Percentiles rank a stretch among this genome's conserved stretches.
These are phyloP conservation scores for Alternaria conjuncta DNA, from an alignment of 2,329 filamentous ascomycete genomes.

Conservation along the genomic window DNA sequence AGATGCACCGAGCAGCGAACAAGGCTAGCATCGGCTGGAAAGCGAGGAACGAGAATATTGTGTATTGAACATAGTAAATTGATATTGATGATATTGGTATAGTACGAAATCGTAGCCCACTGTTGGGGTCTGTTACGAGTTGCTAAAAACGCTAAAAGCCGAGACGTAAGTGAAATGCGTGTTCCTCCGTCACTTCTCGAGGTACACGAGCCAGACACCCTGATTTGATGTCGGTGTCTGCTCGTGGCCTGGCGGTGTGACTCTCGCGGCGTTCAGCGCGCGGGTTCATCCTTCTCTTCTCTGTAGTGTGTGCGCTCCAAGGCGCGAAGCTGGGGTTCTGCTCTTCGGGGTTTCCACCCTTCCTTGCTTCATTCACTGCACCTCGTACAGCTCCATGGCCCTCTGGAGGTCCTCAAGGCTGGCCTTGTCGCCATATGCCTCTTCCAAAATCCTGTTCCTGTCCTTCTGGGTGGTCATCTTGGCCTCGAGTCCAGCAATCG, in stretches of 20 bases:
- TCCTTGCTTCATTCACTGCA: slow-evolving; percentile 38
- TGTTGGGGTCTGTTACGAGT: neutral
- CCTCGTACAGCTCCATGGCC: slow-evolving; percentile 53
- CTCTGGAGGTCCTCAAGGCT: slow-evolving; percentile 54
- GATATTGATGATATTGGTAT: slow-evolving; percentile 1
- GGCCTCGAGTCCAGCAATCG: slow-evolving; percentile 34
- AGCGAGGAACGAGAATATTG: neutral
- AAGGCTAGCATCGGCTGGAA: neutral
- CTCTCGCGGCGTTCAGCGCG: slow-evolving; percentile 17
- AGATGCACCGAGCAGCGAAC: neutral
- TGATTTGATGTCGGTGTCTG: neutral
- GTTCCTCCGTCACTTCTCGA: slow-evolving; percentile 17
- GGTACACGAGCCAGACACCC: slow-evolving; percentile 7
- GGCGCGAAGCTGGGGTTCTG: slow-evolving; percentile 15
- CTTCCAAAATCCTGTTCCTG: slow-evolving; percentile 51
- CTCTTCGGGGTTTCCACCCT: neutral
- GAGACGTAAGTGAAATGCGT: slow-evolving; percentile 2
- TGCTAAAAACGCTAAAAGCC: slow-evolving; percentile 1
- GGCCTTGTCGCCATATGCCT: slow-evolving; percentile 55
- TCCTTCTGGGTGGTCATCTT: slow-evolving; percentile 40
- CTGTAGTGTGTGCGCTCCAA: neutral
- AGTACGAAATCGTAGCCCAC: slow-evolving; percentile 1
- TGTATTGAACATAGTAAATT: neutral
- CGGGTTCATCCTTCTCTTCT: slow-evolving; percentile 5
- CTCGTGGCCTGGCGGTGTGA: slow-evolving; percentile 18